Percentiles rank a stretch among this genome's conserved stretches.
phyloP scores from a whole-genome alignment of 345 rosid species.

The Lumnitzera littorea region DNA sequence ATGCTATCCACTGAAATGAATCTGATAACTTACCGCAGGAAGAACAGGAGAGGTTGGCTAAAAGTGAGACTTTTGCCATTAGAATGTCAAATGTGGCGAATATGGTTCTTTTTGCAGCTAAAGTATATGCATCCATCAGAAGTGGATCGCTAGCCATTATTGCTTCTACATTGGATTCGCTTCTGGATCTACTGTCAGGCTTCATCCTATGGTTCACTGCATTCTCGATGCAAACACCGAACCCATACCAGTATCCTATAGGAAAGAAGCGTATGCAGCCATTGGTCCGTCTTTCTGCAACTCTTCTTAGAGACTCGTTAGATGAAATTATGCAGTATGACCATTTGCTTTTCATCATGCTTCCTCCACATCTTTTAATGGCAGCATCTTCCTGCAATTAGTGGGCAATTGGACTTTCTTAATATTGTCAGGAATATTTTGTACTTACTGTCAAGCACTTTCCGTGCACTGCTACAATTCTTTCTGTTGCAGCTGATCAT shows the following conservation, averaged over 20 bases:
- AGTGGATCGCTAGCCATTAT: constrained; percentile 96
- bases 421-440: too few relatives aligned
- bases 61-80: constrained; percentile 81
- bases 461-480: too few relatives aligned
- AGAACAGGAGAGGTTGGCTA: constrained; percentile 77
- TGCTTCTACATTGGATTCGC: constrained; percentile 96
- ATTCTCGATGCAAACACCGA: constrained; percentile 95
- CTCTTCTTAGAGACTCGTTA: neutral
- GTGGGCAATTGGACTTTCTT: too few relatives aligned
- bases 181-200: constrained; percentile 97
- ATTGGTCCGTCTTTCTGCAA: constrained; percentile 48
- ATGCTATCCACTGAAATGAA: constrained; percentile 6
- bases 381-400: too few relatives aligned
- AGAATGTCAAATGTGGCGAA: constrained; percentile 88
- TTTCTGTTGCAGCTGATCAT: too few relatives aligned
- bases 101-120: constrained; percentile 88
- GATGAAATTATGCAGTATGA: neutral
- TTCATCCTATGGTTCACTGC: constrained; percentile 99
- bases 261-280: constrained; percentile 99
- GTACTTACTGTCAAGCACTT: too few relatives aligned
- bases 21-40: constrained; percentile 42
- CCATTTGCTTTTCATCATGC: too few relatives aligned
- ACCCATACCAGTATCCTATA: constrained; percentile 90
- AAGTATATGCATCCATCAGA: constrained; percentile 82
- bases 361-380: too few relatives aligned